Evolutionary conservation across 257 asterid species (phyloP).

Genomic region (Osmanthus fragrans): DNA sequence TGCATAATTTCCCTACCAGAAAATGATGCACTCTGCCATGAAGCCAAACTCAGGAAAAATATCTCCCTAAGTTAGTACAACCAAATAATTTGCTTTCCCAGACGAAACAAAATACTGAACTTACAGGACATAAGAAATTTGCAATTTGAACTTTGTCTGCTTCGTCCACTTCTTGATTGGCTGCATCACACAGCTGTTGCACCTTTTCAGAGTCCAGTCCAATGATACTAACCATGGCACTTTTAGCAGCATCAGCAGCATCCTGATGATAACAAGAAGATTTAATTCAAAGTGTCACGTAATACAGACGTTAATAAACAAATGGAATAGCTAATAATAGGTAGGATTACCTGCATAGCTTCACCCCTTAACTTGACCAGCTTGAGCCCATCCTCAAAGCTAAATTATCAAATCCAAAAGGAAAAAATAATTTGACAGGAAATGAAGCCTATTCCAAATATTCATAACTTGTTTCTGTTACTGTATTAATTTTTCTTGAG

Average conservation of each 20-base stretch:
- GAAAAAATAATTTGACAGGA: not conserved
- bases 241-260: conserved; percentile 92
- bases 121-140: conserved; percentile 90
- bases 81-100: not conserved
- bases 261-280: conserved; percentile 46
- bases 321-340: not conserved
- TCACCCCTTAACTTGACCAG: conserved; percentile 70
- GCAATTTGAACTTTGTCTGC: conserved; percentile 93
- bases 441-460: conserved; percentile 13
- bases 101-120: conserved; percentile 17
- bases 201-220: conserved; percentile 95
- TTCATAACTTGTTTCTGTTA: not conserved
- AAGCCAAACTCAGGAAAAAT: conserved; percentile 3
- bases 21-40: conserved; percentile 7
- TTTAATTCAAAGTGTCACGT: conserved; percentile 8
- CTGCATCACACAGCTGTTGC: conserved; percentile 93
- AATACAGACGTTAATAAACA: not conserved
- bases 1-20: conserved; percentile 88
- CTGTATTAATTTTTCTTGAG: not conserved
- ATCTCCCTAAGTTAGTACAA: conserved; percentile 8
- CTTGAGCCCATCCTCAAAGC: conserved; percentile 97
- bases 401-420: conserved; percentile 34
- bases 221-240: conserved; percentile 96
- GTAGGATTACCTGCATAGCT: not conserved
- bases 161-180: conserved; percentile 92